A percentile compares a stretch with the other conserved stretches of the same genome.
These are phyloP conservation scores for Diplocarpon rosae DNA, from an alignment of 2,329 filamentous ascomycete species.

Conservation along the genomic window DNA sequence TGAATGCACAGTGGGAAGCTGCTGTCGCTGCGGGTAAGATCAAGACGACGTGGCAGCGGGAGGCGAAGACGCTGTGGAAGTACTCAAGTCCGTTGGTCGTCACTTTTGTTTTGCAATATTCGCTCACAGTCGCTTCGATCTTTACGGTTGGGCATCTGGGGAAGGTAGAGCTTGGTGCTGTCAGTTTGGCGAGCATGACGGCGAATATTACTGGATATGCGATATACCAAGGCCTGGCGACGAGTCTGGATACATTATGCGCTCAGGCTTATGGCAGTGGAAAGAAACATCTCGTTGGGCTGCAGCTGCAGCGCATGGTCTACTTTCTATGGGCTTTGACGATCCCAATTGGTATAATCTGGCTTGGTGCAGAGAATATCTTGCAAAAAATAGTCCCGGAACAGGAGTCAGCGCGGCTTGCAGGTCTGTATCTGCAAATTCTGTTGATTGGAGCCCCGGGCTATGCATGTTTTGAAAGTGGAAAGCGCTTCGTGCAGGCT, in stretches of 20 bases:
- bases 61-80: constrained; percentile 66
- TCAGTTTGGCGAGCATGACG: constrained; percentile 65
- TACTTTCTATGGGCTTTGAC: constrained; percentile 64
- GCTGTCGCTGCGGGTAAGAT: constrained; percentile 73
- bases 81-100: constrained; percentile 62
- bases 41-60: constrained; percentile 82
- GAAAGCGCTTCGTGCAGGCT: constrained; percentile 72
- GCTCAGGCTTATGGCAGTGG: constrained; percentile 90
- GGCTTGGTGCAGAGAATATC: constrained; percentile 57
- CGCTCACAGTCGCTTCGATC: constrained; percentile 70
- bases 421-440: constrained; percentile 62
- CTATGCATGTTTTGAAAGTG: constrained; percentile 64
- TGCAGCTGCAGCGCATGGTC: constrained; percentile 74
- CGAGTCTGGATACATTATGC: constrained; percentile 83
- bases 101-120: constrained; percentile 73
- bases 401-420: constrained; percentile 55
- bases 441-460: constrained; percentile 61
- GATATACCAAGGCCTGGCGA: constrained; percentile 75
- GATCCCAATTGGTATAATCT: constrained; percentile 61
- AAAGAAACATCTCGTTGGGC: constrained; percentile 74
- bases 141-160: constrained; percentile 70
- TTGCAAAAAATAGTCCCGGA: constrained; percentile 61
- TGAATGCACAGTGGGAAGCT: constrained; percentile 73
- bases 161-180: constrained; percentile 56
- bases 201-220: constrained; percentile 69